Base-by-base conservation (phyloP, 805 yeast genomes). In the Kuraishia hungarica region DNA sequence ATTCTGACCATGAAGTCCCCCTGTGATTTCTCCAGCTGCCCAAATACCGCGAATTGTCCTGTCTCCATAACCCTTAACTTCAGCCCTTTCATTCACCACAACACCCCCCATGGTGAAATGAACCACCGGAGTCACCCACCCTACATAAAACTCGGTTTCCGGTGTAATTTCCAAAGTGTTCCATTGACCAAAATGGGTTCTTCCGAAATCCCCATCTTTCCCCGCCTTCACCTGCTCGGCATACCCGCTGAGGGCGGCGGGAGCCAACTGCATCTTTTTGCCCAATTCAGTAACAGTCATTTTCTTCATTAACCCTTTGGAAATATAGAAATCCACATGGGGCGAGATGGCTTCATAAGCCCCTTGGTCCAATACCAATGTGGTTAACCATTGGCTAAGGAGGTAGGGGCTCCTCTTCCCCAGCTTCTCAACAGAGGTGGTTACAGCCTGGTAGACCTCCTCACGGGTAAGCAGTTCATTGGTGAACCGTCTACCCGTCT, bases 51-150 rank as follows among this genome's bases (percentile, higher is more conserved):
- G 61, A 2, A 78, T 67, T 8, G 73, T 59, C 7, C 21, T 28
- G 11, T 35, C 43, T 19, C 66, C 62, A 50, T 64, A 68, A n/a
- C 71, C 59, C 55, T 76, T 53, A 57, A 70, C 62, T 64, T 77
- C 65, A 1, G 81, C 70, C 51, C 73, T 67, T 50, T 74, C 74
- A 61, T 79, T 76, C 60, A 82, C 79, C 62, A 78, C 76, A 51
- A 80, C 80, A 17, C 88, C 88, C 26, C 88, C 88, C 87, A 83
- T 83, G 17, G 87, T 81, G 65, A 83, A 83, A 64, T 83, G 88
- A 51, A 83, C 70, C 56, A 80, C 82, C 43, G 86, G 73, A 5
- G 84, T 80, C 50, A 81, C 73, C 57, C 71, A 76, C 1, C 84
- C 78, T 22, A 79, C 81, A 59, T 80, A 79, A 60, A 78, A 78